Conservation (phyloP, 2,329 filamentous ascomycete genomes). For the Lecanoromycetidae sp. region DNA sequence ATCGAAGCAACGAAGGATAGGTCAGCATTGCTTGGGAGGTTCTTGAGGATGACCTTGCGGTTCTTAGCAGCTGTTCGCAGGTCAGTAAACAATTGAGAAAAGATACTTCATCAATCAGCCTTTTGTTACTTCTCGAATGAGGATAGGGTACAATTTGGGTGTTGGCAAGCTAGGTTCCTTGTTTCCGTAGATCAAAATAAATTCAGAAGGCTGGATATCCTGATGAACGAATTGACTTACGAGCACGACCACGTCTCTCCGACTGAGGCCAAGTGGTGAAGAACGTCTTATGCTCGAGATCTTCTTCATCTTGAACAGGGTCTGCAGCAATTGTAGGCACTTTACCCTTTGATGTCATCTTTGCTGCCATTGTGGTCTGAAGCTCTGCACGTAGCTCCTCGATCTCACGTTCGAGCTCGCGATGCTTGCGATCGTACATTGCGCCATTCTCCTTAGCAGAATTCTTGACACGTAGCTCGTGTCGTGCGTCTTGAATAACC, state of each 20-base stretch:
- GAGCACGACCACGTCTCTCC: constrained; percentile 21
- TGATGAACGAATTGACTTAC: constrained; percentile 15
- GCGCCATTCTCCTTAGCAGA: no score
- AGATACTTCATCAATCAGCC: no score
- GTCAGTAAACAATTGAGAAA: neutral
- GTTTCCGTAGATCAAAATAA: neutral
- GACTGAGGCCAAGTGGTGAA: constrained; percentile 27
- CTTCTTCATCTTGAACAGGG: neutral
- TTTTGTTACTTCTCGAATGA: no score
- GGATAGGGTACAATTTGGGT: no score
- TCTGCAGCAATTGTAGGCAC: neutral
- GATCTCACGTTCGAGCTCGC: no score
- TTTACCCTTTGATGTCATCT: neutral
- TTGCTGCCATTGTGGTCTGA: neutral
- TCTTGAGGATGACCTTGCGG: constrained; percentile 26
- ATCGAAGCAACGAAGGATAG: constrained; percentile 26
- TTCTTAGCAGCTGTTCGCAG: constrained; percentile 19
- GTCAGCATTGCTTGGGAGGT: constrained; percentile 26
- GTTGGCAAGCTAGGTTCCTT: no score
- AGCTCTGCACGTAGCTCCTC: no score
- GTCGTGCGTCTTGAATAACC: no score
- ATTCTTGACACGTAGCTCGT: no score
- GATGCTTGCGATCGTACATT: no score
- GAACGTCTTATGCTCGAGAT: constrained; percentile 24
- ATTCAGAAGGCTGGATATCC: neutral